Percentiles rank a stretch among this genome's conserved stretches.
phyloP scores from a whole-genome alignment of 2,329 filamentous ascomycete species.

The Stromatinia cepivora region DNA sequence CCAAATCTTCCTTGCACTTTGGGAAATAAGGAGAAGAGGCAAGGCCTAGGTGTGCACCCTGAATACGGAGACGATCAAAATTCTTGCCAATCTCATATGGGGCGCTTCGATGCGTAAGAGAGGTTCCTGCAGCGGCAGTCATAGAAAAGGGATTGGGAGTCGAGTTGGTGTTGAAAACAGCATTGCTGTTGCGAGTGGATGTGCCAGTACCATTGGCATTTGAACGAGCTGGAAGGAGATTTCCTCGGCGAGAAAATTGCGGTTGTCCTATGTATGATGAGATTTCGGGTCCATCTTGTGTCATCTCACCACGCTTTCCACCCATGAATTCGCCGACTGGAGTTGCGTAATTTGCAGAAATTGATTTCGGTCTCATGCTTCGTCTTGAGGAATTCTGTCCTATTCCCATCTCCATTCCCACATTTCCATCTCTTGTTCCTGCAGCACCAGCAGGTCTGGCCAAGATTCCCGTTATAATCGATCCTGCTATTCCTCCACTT shows the following conservation, averaged over 20 bases:
- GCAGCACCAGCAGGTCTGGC: background rate
- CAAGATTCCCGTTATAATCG: background rate
- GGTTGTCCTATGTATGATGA: background rate
- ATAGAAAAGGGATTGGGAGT: background rate
- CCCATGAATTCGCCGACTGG: background rate
- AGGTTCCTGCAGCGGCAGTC: constrained; percentile 3
- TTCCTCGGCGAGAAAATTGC: background rate
- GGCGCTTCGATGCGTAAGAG: constrained; percentile 8
- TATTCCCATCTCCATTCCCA: background rate
- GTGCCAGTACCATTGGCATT: no score
- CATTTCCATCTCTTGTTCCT: background rate
- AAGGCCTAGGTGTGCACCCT: constrained; percentile 4
- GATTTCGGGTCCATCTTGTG: background rate
- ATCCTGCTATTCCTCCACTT: background rate
- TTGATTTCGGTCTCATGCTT: background rate
- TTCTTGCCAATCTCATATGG: background rate
- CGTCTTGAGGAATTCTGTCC: background rate
- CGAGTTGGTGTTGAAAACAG: background rate
- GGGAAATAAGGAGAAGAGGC: background rate
- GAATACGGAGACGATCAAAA: constrained; percentile 2
- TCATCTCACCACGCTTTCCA: background rate
- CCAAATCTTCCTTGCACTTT: background rate
- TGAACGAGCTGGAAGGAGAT: background rate
- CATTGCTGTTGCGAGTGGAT: background rate
- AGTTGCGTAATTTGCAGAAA: background rate